Conservation (phyloP, 371 early-diverging fungal species). For the Mortierella polycephala region DNA sequence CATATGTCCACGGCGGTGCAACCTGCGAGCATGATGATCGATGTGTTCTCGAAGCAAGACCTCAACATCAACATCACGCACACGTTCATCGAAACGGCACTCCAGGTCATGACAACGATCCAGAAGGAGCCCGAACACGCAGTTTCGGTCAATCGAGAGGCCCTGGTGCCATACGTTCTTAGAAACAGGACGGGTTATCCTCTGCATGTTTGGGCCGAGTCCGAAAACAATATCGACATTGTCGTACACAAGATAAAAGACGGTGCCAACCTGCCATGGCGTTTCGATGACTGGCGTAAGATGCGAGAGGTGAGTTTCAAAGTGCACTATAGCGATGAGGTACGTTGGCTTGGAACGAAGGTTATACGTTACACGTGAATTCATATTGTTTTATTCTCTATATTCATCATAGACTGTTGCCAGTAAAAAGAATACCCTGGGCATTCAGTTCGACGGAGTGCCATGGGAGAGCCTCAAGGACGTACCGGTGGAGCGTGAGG, state of each 20-base stretch:
- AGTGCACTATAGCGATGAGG: too few relatives aligned
- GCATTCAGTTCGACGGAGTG: conserved; percentile 86
- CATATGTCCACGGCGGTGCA: conserved; percentile 57
- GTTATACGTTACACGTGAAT: neutral
- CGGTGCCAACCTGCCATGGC: conserved; percentile 86
- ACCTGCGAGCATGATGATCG: conserved; percentile 61
- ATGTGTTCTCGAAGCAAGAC: conserved; percentile 78
- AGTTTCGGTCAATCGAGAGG: conserved; percentile 55
- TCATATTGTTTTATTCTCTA: neutral
- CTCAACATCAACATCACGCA: conserved; percentile 91
- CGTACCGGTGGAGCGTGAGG: conserved; percentile 90
- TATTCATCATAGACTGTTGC: conserved; percentile 36
- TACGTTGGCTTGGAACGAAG: neutral
- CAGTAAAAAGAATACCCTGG: conserved; percentile 75
- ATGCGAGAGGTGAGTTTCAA: conserved; percentile 77
- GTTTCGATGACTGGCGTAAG: conserved; percentile 96
- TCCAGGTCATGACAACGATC: conserved; percentile 70
- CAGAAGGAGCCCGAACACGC: conserved; percentile 61
- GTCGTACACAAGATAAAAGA: conserved; percentile 75
- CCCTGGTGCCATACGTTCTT: conserved; percentile 81
- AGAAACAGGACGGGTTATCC: conserved; percentile 91
- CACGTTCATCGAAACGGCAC: conserved; percentile 84
- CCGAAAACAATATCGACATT: conserved; percentile 66
- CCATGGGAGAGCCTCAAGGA: conserved; percentile 92
- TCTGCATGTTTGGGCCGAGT: conserved; percentile 90